These are phyloP conservation scores for Aspergillus aculeatinus DNA, from an alignment of 2,329 filamentous ascomycete genomes.

Conservation along the genomic window DNA sequence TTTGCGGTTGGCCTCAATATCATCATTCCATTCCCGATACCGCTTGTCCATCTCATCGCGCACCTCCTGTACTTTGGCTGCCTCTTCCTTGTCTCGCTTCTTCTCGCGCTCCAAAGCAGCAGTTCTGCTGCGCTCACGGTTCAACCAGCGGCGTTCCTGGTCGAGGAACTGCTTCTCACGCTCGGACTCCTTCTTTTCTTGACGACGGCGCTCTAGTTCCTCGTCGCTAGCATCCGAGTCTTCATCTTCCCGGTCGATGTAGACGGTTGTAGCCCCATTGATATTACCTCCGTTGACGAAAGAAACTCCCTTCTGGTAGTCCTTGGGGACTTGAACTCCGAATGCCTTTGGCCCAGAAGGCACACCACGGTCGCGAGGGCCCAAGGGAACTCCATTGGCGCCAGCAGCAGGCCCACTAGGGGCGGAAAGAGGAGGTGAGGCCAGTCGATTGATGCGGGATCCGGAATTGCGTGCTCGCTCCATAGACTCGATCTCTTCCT, in stretches of 20 bases:
- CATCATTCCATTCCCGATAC: slow-evolving; percentile 83
- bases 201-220: slow-evolving; percentile 73
- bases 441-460: slow-evolving; percentile 63
- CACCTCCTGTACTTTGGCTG: slow-evolving; percentile 62
- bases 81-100: slow-evolving; percentile 74
- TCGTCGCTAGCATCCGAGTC: slow-evolving; percentile 85
- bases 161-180: slow-evolving; percentile 79
- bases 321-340: slow-evolving; percentile 63
- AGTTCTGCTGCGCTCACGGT: slow-evolving; percentile 78
- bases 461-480: slow-evolving; percentile 73
- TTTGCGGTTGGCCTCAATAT: slow-evolving; percentile 72
- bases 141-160: slow-evolving; percentile 85
- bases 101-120: slow-evolving; percentile 83
- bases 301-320: slow-evolving; percentile 73
- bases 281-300: slow-evolving; percentile 79
- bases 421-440: slow-evolving; percentile 66
- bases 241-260: slow-evolving; percentile 71
- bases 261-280: slow-evolving; percentile 54
- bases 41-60: slow-evolving; percentile 69
- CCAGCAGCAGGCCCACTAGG: slow-evolving; percentile 62
- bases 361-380: slow-evolving; percentile 65
- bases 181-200: slow-evolving; percentile 70
- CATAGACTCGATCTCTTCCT: slow-evolving; percentile 88
- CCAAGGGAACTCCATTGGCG: slow-evolving; percentile 74
- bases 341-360: slow-evolving; percentile 69